Conservation (phyloP, 139 green algal species). For the Chlamydomonas eustigma region DNA sequence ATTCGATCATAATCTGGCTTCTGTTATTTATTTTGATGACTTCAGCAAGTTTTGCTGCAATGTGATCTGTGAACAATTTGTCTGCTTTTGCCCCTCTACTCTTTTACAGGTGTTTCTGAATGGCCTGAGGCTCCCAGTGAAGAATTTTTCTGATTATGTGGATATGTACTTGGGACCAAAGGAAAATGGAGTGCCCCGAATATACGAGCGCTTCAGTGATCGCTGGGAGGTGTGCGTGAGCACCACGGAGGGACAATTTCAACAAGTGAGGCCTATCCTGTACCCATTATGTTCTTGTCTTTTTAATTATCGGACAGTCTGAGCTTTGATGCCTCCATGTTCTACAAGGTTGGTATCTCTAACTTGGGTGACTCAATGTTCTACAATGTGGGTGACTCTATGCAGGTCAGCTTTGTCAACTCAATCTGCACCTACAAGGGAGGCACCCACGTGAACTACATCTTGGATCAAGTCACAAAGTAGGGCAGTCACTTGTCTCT, state of each 20-base stretch:
- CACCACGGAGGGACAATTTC: conserved; percentile 86
- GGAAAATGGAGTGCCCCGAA: conserved; percentile 55
- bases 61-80: not conserved
- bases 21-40: too few species aligned
- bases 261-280: conserved; percentile 61
- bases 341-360: not conserved
- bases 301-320: too few species aligned
- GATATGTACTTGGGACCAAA: conserved; percentile 88
- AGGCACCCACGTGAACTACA: conserved; percentile 93
- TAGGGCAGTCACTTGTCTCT: conserved; percentile 31
- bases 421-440: conserved; percentile 95
- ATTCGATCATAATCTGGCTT: too few species aligned
- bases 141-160: conserved; percentile 93
- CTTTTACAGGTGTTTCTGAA: conserved; percentile 82
- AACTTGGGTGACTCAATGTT: not conserved
- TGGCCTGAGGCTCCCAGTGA: conserved; percentile 73
- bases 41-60: too few species aligned
- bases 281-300: too few species aligned
- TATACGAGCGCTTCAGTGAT: conserved; percentile 89
- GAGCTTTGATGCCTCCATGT: not conserved
- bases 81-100: not conserved
- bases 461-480: conserved; percentile 86
- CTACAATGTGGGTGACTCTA: not conserved
- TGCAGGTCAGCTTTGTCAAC: conserved; percentile 97
- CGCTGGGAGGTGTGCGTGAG: conserved; percentile 93